A percentile compares a stretch with the other conserved stretches of the same genome.
phyloP scores from a whole-genome alignment of 306 rosid species.

The Vigna unguiculata region DNA sequence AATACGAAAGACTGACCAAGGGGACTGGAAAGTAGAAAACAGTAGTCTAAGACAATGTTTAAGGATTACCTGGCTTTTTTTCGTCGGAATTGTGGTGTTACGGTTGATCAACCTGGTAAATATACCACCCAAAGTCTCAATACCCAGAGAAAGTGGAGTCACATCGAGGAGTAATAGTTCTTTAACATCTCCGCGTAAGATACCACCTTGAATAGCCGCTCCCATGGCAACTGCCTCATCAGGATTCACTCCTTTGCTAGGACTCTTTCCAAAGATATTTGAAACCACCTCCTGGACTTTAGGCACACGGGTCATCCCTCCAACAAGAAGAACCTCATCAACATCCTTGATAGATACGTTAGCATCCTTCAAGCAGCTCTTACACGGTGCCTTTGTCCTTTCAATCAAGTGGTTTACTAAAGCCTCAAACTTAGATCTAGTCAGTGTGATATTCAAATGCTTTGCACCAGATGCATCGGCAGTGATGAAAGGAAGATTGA shows the following conservation, averaged over 20 bases:
- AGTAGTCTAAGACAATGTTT: not conserved
- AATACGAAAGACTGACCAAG: not conserved
- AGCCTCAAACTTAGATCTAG: slow-evolving; percentile 87
- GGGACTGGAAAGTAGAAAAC: not conserved
- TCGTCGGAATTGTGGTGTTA: slow-evolving; percentile 93
- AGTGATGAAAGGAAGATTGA: slow-evolving; percentile 89
- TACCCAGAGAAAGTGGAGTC: slow-evolving; percentile 90
- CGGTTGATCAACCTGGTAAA: slow-evolving; percentile 84
- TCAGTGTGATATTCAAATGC: slow-evolving; percentile 86
- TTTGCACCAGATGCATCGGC: slow-evolving; percentile 97
- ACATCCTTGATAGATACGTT: slow-evolving; percentile 75
- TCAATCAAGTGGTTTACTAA: slow-evolving; percentile 80
- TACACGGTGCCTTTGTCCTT: slow-evolving; percentile 84
- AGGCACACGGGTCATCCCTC: slow-evolving; percentile 98
- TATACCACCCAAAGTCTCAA: slow-evolving; percentile 93
- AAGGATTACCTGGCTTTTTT: slow-evolving; percentile 81
- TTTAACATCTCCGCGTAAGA: slow-evolving; percentile 95
- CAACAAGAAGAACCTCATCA: slow-evolving; percentile 96
- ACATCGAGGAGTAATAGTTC: slow-evolving; percentile 89
- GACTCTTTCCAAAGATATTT: slow-evolving; percentile 78
- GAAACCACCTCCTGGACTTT: slow-evolving; percentile 86
- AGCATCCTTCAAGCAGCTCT: slow-evolving; percentile 91
- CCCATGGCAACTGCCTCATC: slow-evolving; percentile 98
- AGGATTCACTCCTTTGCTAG: slow-evolving; percentile 95
- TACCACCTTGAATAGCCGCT: slow-evolving; percentile 95